Evolutionary conservation across 805 yeast species (phyloP), one percentile per base, ranked within the genome.

Genomic region (Metahyphopichia silvanorum): DNA sequence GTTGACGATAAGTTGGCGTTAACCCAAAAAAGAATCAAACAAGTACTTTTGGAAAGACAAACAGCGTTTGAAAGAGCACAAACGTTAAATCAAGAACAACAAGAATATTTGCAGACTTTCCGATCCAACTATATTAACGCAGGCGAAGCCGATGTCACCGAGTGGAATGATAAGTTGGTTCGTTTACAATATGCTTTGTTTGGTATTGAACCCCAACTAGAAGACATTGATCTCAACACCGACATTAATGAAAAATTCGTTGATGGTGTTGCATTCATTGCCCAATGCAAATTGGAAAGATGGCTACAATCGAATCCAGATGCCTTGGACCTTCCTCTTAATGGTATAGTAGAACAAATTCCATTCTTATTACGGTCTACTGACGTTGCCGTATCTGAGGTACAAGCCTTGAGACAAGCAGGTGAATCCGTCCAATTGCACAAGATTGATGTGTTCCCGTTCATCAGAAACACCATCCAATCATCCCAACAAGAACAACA

Each of bases 31-130:
- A 72, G 86, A 46, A 86, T 91, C 49, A 82, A 86, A 55, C 91
- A 83, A 55, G 96, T 86, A 4, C 68, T 91, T 27, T 77, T 86
- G 44, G 98, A 91, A 60, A 76, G 98, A 53, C 83, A 82, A 44
- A 76, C 76, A 38, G 78, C 89, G 0, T 77, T 73, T 49, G 77
- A 73, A 42, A 68, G 78, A 38, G 86, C 82, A 1, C 71, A 70
- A 46, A 59, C 61, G 15, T 65, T 77, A 32, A 55, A 57, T 7
- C 56, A 59, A 6, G 63, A 66, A 34, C 76, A 76, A 39, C 55
- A 57, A 12, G 47, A 59, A 36, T 74, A 82, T 39, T 59, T 85
- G 35, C 53, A 64, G 6, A 79, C 76, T 22, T 86, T 87, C 58
- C 68, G 68, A 41, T 49, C 64, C 21, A 61, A 68, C 34, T 88